Evolutionary conservation across 2,329 filamentous ascomycete genomes (phyloP).

Genomic region (Cryphonectria nitschkei): DNA sequence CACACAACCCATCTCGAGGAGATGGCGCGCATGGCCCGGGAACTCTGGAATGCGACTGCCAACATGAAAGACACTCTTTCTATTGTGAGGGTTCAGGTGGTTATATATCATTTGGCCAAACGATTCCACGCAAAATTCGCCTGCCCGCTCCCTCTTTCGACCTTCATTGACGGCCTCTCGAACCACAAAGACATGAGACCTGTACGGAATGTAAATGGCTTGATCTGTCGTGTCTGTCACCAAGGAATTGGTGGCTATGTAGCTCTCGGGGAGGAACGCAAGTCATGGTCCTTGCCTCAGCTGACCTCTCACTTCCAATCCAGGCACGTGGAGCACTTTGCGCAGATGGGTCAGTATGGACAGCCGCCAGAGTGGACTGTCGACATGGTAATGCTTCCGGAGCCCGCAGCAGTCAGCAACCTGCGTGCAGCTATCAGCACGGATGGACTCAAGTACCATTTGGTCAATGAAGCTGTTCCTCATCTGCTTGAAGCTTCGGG

Average conservation of each 20-base stretch:
- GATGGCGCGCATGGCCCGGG: slow-evolving; percentile 58
- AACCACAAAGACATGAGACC: slow-evolving; percentile 60
- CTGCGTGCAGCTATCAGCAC: slow-evolving; percentile 37
- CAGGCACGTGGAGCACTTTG: slow-evolving; percentile 42
- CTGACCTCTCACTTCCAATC: slow-evolving; percentile 63
- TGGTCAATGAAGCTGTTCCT: slow-evolving; percentile 46
- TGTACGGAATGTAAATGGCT: slow-evolving; percentile 56
- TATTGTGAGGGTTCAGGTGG: slow-evolving; percentile 63
- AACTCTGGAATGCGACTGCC: slow-evolving; percentile 65
- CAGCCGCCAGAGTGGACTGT: slow-evolving; percentile 47
- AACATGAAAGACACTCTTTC: slow-evolving; percentile 64
- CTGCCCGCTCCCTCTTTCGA: slow-evolving; percentile 57
- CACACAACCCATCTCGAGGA: slow-evolving; percentile 54
- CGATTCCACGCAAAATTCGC: slow-evolving; percentile 61
- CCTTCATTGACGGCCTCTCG: slow-evolving; percentile 64
- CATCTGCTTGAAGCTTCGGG: slow-evolving; percentile 35
- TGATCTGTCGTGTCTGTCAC: slow-evolving; percentile 60
- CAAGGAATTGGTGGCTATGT: slow-evolving; percentile 38
- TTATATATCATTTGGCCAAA: slow-evolving; percentile 65
- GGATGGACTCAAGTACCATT: slow-evolving; percentile 39
- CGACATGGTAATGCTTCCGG: slow-evolving; percentile 51
- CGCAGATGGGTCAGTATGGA: slow-evolving; percentile 30
- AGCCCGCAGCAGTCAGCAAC: slow-evolving; percentile 37
- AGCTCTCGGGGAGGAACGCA: slow-evolving; percentile 39
- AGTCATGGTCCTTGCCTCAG: slow-evolving; percentile 58